These are phyloP conservation scores for Bacterosira constricta DNA, from an alignment of 108 stramenopile genomes.

Conservation along the genomic window DNA sequence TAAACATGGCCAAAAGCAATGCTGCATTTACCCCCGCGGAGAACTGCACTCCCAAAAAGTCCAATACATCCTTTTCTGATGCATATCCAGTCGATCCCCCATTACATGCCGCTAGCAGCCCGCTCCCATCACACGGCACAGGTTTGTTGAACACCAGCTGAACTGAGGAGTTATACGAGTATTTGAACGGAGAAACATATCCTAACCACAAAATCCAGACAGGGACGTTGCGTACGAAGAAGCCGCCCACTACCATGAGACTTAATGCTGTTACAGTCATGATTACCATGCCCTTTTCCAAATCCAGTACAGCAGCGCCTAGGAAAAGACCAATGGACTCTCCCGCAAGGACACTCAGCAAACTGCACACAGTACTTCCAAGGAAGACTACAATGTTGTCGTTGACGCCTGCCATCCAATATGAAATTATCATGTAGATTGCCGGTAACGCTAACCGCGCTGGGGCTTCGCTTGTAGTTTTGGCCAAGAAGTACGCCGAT, in stretches of 20 bases:
- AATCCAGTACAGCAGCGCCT: constrained; percentile 67
- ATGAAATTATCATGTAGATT: constrained; percentile 68
- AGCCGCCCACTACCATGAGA: constrained; percentile 71
- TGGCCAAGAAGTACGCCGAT: constrained; percentile 79
- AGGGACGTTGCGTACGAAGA: constrained; percentile 68
- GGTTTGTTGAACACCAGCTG: constrained; percentile 58
- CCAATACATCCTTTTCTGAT: constrained; percentile 45
- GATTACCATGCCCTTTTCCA: constrained; percentile 58
- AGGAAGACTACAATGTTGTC: constrained; percentile 53
- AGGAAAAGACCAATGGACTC: constrained; percentile 69
- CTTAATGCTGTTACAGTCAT: constrained; percentile 59
- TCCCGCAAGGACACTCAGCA: constrained; percentile 70
- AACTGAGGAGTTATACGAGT: constrained; percentile 61
- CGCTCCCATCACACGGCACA: constrained; percentile 74
- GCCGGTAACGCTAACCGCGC: constrained; percentile 57
- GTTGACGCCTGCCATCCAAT: constrained; percentile 72
- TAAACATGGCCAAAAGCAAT: constrained; percentile 56
- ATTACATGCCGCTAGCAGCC: constrained; percentile 40
- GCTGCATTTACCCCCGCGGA: constrained; percentile 67
- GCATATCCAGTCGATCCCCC: constrained; percentile 33
- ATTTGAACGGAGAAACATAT: constrained; percentile 72
- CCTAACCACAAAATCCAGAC: constrained; percentile 56
- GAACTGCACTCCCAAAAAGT: constrained; percentile 62
- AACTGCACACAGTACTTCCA: constrained; percentile 41
- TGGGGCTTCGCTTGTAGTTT: constrained; percentile 69